Evolutionary conservation across 202 grass and related monocot species (phyloP).

Genomic region (Dendrocalamus latiflorus): DNA sequence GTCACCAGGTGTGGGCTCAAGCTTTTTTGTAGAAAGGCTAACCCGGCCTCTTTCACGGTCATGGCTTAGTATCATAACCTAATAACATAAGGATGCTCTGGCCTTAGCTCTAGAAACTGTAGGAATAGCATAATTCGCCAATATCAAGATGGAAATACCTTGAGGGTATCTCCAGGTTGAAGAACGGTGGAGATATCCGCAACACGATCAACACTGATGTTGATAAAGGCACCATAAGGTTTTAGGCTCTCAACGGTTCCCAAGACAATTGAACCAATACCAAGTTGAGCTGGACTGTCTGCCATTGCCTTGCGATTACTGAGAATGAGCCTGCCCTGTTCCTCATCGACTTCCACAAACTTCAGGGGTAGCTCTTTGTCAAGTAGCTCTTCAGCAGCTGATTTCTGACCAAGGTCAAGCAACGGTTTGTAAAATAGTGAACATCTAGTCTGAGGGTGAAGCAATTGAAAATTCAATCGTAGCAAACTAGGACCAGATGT

Average conservation of each 20-base stretch:
- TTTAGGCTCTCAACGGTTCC: constrained; percentile 94
- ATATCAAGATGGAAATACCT: constrained; percentile 49
- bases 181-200: constrained; percentile 88
- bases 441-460: constrained; percentile 3
- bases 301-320: constrained; percentile 96
- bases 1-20: constrained; percentile 92
- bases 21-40: constrained; percentile 94
- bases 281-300: constrained; percentile 89
- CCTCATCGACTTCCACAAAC: constrained; percentile 91
- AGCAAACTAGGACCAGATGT: constrained; percentile 1
- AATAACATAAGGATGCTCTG: background rate
- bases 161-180: constrained; percentile 90
- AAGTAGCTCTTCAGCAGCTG: constrained; percentile 74
- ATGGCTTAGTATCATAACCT: constrained; percentile 98
- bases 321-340: constrained; percentile 89
- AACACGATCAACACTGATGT: constrained; percentile 92
- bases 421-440: constrained; percentile 13
- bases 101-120: background rate
- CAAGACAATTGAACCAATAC: constrained; percentile 90
- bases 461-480: background rate
- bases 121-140: constrained; percentile 10
- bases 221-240: constrained; percentile 90
- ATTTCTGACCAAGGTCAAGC: constrained; percentile 59
- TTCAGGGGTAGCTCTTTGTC: constrained; percentile 76
- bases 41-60: constrained; percentile 91